Evolutionary conservation across 163 green algal species (phyloP).

Genomic region (Scenedesmus sp.): DNA sequence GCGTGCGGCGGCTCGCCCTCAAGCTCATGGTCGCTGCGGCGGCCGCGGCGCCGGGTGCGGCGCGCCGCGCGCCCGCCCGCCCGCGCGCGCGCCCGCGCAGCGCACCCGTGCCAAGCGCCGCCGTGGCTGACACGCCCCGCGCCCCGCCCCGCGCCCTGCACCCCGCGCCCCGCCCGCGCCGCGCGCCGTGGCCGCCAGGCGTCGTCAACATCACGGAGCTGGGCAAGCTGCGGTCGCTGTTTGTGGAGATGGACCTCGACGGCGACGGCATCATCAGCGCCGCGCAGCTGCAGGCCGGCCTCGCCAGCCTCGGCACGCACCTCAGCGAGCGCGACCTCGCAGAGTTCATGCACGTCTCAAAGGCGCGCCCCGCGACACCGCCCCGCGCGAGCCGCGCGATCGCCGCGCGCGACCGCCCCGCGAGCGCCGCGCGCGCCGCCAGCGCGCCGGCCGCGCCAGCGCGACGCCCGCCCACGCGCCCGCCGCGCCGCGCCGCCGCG

Average conservation of each 20-base stretch:
- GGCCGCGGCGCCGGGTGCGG: constrained; percentile 44
- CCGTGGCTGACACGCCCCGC: no score
- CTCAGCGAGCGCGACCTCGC: constrained; percentile 37
- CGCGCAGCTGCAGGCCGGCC: constrained; percentile 28
- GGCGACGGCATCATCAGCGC: constrained; percentile 44
- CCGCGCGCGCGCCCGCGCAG: no score
- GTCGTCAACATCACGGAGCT: constrained; percentile 23
- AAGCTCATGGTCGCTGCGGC: constrained; percentile 61
- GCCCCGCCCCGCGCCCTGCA: no score
- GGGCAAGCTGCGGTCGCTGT: constrained; percentile 35
- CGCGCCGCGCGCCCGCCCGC: constrained; percentile 54
- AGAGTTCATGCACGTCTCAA: constrained; percentile 46
- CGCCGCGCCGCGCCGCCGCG: not conserved
- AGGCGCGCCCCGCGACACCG: constrained; percentile 4
- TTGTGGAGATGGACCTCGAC: constrained; percentile 46
- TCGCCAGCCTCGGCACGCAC: constrained; percentile 24
- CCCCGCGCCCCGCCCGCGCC: no score
- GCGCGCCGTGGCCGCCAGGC: no score
- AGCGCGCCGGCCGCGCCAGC: no score
- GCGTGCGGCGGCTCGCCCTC: constrained; percentile 71
- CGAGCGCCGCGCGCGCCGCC: no score
- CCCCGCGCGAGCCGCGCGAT: no score
- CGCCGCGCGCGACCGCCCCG: no score
- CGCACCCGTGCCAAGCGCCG: no score
- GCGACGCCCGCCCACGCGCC: no score